These are phyloP conservation scores for Talaromyces proteolyticus DNA, from an alignment of 495 filamentous ascomycete genomes.

Conservation along the genomic window DNA sequence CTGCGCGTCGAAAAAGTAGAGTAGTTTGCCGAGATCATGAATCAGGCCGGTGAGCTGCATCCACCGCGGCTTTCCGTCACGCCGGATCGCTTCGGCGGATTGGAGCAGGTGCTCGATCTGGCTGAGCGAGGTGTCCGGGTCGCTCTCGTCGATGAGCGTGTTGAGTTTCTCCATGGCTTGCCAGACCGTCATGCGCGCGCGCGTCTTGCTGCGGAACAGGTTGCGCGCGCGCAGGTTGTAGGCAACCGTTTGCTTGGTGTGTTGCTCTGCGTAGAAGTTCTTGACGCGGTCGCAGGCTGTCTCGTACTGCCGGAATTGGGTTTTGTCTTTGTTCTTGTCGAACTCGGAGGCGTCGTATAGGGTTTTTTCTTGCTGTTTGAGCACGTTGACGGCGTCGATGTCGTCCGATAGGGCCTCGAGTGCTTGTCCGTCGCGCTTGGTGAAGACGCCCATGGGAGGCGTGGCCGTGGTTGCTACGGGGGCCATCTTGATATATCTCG, in stretches of 20 bases:
- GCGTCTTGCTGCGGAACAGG: constrained; percentile 58
- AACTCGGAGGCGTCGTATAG: constrained; percentile 62
- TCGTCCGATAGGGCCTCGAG: constrained; percentile 76
- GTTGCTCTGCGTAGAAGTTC: constrained; percentile 78
- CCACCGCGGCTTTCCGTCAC: constrained; percentile 87
- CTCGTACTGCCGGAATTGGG: constrained; percentile 73
- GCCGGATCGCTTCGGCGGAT: constrained; percentile 78
- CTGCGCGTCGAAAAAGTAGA: constrained; percentile 74
- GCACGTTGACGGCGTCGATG: constrained; percentile 75
- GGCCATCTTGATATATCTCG: not conserved
- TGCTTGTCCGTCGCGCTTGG: constrained; percentile 55
- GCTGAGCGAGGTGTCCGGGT: constrained; percentile 78
- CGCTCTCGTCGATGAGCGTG: constrained; percentile 80
- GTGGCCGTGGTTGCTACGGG: not conserved
- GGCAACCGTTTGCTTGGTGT: constrained; percentile 77
- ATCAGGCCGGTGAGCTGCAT: constrained; percentile 88
- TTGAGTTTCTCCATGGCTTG: constrained; percentile 87
- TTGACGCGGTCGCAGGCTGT: constrained; percentile 74
- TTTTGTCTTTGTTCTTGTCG: constrained; percentile 74
- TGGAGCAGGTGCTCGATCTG: constrained; percentile 89
- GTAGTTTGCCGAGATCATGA: constrained; percentile 83
- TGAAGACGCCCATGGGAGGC: constrained; percentile 21
- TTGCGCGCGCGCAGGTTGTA: constrained; percentile 76
- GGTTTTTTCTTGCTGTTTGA: constrained; percentile 54
- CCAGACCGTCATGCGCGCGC: constrained; percentile 79